phyloP scores from a whole-genome alignment of 345 rosid genomes.

The Eucalyptus microcorys region DNA sequence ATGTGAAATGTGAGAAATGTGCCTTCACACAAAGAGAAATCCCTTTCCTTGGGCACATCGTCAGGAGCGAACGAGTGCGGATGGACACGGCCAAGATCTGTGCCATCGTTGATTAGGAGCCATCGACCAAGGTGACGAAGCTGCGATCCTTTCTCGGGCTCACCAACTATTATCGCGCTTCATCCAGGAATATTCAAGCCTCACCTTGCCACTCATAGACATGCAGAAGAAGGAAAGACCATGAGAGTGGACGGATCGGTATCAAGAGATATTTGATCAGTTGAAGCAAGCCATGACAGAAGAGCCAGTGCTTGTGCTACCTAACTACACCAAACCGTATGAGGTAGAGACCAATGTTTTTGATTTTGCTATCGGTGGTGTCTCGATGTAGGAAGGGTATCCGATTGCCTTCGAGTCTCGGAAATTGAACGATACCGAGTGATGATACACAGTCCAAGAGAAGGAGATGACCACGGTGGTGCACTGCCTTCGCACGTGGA shows the following conservation, averaged over 20 bases:
- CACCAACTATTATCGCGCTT: too few species aligned
- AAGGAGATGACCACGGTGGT: too few species aligned
- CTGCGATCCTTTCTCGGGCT: fast-evolving
- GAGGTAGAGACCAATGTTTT: too few species aligned
- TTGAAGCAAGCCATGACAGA: fast-evolving
- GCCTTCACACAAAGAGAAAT: too few species aligned
- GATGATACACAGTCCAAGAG: too few species aligned
- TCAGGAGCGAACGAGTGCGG: fast-evolving
- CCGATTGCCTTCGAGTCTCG: fast-evolving
- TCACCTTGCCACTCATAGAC: fast-evolving
- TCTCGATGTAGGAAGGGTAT: fast-evolving
- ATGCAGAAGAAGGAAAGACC: fast-evolving
- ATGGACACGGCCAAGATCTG: too few species aligned
- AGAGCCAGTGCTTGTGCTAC: too few species aligned
- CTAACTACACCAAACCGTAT: fast-evolving
- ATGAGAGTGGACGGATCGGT: fast-evolving
- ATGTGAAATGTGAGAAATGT: fast-evolving
- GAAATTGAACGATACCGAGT: fast-evolving
- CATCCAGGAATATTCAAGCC: fast-evolving
- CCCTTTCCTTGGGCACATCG: too few species aligned
- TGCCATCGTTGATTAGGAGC: too few species aligned
- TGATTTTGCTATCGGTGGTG: too few species aligned
- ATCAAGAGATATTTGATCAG: fast-evolving
- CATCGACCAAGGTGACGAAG: too few species aligned
- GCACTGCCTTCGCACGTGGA: too few species aligned